phyloP scores from a whole-genome alignment of 208 protist species.

The Vickermania ingenoplastis region DNA sequence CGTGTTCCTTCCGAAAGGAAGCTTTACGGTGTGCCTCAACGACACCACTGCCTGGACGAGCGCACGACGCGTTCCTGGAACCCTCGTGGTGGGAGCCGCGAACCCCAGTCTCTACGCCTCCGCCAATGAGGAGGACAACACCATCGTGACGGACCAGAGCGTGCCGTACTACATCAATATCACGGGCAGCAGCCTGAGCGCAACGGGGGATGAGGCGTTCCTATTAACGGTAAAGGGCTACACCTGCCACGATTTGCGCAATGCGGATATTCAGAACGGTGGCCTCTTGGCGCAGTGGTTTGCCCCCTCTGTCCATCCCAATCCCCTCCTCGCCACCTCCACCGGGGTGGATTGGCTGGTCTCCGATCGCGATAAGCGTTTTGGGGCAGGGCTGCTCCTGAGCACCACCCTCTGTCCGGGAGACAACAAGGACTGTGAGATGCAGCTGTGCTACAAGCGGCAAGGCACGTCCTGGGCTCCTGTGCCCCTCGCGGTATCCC shows the following conservation, averaged over 20 bases:
- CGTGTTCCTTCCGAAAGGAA: slow-evolving; percentile 45
- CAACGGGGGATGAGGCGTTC: slow-evolving; percentile 46
- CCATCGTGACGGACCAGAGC: slow-evolving; percentile 70
- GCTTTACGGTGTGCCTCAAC: slow-evolving; percentile 80
- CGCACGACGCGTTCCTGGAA: slow-evolving; percentile 50
- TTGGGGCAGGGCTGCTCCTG: slow-evolving; percentile 45
- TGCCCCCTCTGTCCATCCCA: slow-evolving; percentile 43
- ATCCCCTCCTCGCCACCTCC: slow-evolving; percentile 28
- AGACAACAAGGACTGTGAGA: slow-evolving; percentile 23
- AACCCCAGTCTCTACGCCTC: slow-evolving; percentile 57
- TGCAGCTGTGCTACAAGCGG: slow-evolving; percentile 83
- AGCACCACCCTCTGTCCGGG: slow-evolving; percentile 42
- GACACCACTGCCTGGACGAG: slow-evolving; percentile 7
- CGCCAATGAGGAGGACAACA: slow-evolving; percentile 8
- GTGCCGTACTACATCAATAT: slow-evolving; percentile 50
- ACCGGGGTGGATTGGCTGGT: slow-evolving; percentile 56
- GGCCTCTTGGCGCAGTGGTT: slow-evolving; percentile 48
- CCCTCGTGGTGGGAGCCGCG: slow-evolving; percentile 32
- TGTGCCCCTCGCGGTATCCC: slow-evolving; percentile 27
- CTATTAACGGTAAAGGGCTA: slow-evolving; percentile 57
- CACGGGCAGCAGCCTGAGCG: slow-evolving; percentile 39
- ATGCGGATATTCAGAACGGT: slow-evolving; percentile 33
- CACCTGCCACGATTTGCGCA: slow-evolving; percentile 80
- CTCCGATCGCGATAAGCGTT: slow-evolving; percentile 50
- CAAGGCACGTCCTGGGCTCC: slow-evolving; percentile 61